phyloP scores from a whole-genome alignment of 352 stramenopile genomes.

The Phytophthora pisi region DNA sequence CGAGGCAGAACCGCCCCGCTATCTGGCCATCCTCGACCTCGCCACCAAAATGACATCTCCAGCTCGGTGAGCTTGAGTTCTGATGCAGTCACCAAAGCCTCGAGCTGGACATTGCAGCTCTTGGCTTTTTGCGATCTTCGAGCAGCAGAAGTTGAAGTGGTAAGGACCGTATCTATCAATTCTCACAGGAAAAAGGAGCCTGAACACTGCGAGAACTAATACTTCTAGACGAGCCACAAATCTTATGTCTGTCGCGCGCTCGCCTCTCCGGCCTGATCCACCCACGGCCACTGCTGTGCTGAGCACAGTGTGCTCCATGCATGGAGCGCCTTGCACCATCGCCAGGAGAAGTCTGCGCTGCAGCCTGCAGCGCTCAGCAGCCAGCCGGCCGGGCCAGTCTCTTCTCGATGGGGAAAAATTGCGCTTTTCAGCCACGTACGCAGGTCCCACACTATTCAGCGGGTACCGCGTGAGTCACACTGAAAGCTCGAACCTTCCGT shows the following conservation, averaged over 20 bases:
- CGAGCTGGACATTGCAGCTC: no score
- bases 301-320: conserved; percentile 3
- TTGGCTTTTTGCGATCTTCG: neutral
- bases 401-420: conserved; percentile 8
- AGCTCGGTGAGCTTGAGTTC: neutral
- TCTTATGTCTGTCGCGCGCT: neutral
- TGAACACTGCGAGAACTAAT: neutral
- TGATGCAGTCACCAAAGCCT: neutral
- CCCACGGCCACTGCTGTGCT: neutral
- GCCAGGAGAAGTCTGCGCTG: neutral
- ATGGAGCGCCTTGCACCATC: neutral
- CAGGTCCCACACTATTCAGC: neutral
- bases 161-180: conserved; percentile 11
- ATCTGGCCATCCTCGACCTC: neutral
- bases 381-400: neutral
- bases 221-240: neutral
- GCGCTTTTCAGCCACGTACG: neutral
- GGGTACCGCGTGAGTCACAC: neutral
- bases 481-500: conserved; percentile 1
- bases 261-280: conserved; percentile 2
- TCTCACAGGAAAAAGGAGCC: conserved; percentile 13
- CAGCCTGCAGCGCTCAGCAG: no score
- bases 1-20: neutral
- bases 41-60: neutral
- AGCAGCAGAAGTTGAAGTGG: conserved; percentile 10